Conservation (phyloP, 768 basidiomycete species). For the Kwoniella dejecticola region DNA sequence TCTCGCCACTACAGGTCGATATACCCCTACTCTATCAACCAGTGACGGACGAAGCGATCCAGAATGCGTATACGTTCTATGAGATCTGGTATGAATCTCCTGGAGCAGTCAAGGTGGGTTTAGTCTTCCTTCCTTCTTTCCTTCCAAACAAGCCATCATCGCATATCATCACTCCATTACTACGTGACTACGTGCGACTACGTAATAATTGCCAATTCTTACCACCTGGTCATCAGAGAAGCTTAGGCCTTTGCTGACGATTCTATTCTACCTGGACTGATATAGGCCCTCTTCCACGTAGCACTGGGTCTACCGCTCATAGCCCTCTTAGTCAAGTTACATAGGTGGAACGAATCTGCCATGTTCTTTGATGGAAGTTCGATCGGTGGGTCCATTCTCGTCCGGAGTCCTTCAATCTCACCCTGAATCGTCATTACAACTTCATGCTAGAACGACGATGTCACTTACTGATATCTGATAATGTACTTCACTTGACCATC, state of each 20-base stretch:
- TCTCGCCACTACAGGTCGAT: conserved; percentile 64
- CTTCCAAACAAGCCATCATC: too few species aligned
- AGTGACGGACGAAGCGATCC: conserved; percentile 67
- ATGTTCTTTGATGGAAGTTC: conserved; percentile 92
- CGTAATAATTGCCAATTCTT: background rate
- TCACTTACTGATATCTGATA: background rate
- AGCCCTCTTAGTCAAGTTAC: conserved; percentile 74
- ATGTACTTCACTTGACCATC: background rate
- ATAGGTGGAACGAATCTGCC: conserved; percentile 88
- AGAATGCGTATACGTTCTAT: conserved; percentile 86
- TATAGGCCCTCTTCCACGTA: conserved; percentile 80
- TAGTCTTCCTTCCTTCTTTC: too few species aligned
- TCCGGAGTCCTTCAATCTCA: too few species aligned
- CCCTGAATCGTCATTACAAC: too few species aligned
- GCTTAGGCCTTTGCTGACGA: too few species aligned
- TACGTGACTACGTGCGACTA: too few species aligned
- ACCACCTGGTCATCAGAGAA: too few species aligned
- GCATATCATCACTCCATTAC: too few species aligned
- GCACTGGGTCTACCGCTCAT: conserved; percentile 76
- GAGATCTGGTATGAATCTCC: conserved; percentile 90
- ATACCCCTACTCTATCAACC: conserved; percentile 73
- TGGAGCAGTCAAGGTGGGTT: conserved; percentile 81
- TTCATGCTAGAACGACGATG: background rate
- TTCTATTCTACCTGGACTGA: background rate
- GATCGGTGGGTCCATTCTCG: conserved; percentile 74